Percentiles rank a stretch among this genome's conserved stretches.
Conservation (phyloP, 345 rosid species). For the Eucalyptus sp. region DNA sequence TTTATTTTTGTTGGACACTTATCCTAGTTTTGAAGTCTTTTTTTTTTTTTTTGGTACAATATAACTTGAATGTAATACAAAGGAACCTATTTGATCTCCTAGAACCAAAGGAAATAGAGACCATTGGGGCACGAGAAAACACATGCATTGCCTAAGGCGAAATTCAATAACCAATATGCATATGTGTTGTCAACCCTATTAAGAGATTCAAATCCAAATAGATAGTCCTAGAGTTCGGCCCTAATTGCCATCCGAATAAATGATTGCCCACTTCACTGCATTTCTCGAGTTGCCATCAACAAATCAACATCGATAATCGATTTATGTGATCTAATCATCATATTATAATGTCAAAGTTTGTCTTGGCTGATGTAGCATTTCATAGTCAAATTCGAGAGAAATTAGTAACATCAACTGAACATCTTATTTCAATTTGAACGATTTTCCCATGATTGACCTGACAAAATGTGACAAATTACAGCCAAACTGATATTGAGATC, state of each 20-base stretch:
- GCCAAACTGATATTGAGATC: neutral
- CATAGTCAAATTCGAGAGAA: neutral
- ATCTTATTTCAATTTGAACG: neutral
- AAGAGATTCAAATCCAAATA: neutral
- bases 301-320: neutral
- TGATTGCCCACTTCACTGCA: neutral
- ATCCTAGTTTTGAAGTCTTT: neutral
- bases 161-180: neutral
- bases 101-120: neutral
- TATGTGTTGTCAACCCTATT: neutral
- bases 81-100: neutral
- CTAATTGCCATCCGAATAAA: neutral
- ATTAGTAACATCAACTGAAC: neutral
- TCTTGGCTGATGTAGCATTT: rapidly evolving
- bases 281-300: rapidly evolving
- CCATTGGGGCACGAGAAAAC: neutral
- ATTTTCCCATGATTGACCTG: neutral
- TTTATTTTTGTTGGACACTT: neutral
- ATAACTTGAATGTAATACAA: neutral
- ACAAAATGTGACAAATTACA: neutral
- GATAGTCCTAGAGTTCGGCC: neutral
- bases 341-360: neutral
- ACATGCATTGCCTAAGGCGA: neutral
- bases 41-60: neutral
- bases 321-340: neutral